Evolutionary conservation across 2,329 filamentous ascomycete genomes (phyloP).

Genomic region (Penicillium sp.): DNA sequence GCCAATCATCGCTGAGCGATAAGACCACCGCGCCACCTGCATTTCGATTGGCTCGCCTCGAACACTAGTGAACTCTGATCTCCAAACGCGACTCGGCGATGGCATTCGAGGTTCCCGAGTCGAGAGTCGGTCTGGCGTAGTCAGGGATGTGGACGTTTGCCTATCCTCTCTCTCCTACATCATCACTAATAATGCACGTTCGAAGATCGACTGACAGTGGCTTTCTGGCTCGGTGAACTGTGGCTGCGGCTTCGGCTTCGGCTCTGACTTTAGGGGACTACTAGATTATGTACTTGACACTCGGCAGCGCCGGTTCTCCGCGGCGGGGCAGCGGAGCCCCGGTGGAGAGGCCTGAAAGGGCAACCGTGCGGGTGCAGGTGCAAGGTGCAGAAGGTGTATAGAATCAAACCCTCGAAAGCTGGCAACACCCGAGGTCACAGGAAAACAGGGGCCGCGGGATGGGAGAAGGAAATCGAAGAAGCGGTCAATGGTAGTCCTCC

Average conservation of each 20-base stretch:
- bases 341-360: not conserved
- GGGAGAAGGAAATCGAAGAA: not conserved
- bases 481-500: not conserved
- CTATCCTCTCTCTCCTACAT: not conserved
- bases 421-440: too few species aligned
- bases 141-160: not conserved
- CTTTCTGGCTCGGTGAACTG: too few species aligned
- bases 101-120: not conserved
- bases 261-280: too few species aligned
- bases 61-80: slow-evolving; percentile 14
- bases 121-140: not conserved
- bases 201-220: too few species aligned
- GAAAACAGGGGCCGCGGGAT: too few species aligned
- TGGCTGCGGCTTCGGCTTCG: too few species aligned
- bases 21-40: slow-evolving; percentile 19
- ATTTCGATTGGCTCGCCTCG: slow-evolving; percentile 9
- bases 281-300: too few species aligned
- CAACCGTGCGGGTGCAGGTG: slow-evolving; percentile 3
- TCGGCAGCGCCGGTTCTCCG: not conserved
- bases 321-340: not conserved
- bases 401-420: not conserved
- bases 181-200: not conserved
- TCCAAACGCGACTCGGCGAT: not conserved
- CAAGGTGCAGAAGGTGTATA: not conserved
- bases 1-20: slow-evolving; percentile 17